Base-by-base conservation (phyloP, 306 rosid species). In the cucumber (Cucumis sativus) region DNA sequence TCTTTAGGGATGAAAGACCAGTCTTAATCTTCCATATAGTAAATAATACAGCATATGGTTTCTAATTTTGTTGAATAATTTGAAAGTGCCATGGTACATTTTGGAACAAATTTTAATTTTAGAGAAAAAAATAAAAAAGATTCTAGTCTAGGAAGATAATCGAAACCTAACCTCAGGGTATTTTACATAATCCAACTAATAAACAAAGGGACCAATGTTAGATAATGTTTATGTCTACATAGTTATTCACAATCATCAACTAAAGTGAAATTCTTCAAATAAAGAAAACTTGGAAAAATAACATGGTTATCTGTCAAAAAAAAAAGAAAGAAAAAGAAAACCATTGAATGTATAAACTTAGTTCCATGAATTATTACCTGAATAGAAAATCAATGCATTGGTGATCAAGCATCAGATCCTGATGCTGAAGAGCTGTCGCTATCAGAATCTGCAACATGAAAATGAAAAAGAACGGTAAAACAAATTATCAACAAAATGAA, bases 391-490 rank as follows among this genome's bases (percentile, higher is more conserved):
- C 85, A 91, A 81, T 88, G 81, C 83, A 85, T 76, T 63, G 87
- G 93, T 18, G 98, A 89, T 78, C 92, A 91, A 20, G 80, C 89
- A 76, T 91, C 97, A 17, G 98, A 93, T 80, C 92, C 98, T 82
- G 96, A 93, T 55, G 86, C 91, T 16, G 98, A 91, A 40, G 98
- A 93, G 83, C 92, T 91, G 41, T 93, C 97, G 77, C 97, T 93
- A 67, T 93, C 97, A 68, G 98, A 93, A 80, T 93, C 93, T 93
- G 91, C 89, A 85, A 84, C 17, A 64, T 81, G 66, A 77, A 56
- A 47, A 76, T 62, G 52, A 56, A 25, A 78, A 17, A 56, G 75
- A 70, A 28, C 12, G 4, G 5, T 10, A 25, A 64, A 40, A 60
- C 18, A 52, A 51, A 30, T 69, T 37, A 45, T 73, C 40, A 18